Conservation (phyloP, 1,139 yeast genomes). For the Yamadazyma epiphylla region DNA sequence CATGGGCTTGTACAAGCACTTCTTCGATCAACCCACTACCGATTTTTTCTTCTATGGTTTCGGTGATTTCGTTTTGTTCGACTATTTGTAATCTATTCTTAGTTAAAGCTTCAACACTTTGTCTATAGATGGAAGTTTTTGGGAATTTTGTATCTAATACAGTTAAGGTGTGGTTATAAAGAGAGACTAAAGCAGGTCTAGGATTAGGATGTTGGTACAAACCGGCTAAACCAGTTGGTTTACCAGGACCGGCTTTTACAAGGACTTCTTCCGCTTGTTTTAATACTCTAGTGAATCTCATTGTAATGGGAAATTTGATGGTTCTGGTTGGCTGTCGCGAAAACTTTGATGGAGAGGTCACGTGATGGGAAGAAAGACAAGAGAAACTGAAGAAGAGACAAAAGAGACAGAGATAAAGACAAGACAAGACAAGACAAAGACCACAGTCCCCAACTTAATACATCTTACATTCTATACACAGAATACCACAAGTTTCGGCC, state of each 20-base stretch:
- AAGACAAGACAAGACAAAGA: no score
- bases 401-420: no score
- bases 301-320: constrained; percentile 11
- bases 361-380: no score
- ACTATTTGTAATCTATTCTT: constrained; percentile 67
- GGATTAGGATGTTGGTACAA: constrained; percentile 80
- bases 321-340: constrained; percentile 29
- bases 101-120: constrained; percentile 72
- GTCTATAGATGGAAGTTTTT: constrained; percentile 66
- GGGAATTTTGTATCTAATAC: constrained; percentile 63
- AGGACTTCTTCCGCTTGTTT: constrained; percentile 58
- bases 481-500: no score
- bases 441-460: no score
- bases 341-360: no score
- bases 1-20: constrained; percentile 76
- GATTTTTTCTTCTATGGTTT: constrained; percentile 67
- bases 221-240: constrained; percentile 80
- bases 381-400: no score
- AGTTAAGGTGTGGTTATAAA: constrained; percentile 67
- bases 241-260: constrained; percentile 63
- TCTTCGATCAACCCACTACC: constrained; percentile 88
- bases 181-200: constrained; percentile 69
- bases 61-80: constrained; percentile 58
- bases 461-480: no score
- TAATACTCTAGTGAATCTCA: constrained; percentile 44